Evolutionary conservation across 768 basidiomycete species (phyloP), one percentile per base, ranked within the genome.

Genomic region (Phlebiopsis gigantea): DNA sequence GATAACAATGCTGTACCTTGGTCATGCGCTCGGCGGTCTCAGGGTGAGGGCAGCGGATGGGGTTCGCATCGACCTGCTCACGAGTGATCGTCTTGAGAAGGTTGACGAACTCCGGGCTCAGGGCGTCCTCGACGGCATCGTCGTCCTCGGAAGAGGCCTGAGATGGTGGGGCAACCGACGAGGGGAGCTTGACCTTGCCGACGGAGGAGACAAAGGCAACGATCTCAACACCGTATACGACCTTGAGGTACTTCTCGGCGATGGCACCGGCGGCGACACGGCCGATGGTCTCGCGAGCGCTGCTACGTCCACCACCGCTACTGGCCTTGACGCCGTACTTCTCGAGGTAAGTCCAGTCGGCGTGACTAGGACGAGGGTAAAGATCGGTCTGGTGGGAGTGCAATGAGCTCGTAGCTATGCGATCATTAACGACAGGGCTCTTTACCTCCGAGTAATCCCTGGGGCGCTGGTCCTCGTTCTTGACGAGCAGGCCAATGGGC

Each of bases 241-340:
- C 71, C 63, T 84, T 90, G 53, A 99, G 81, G 72, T 98, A 99
- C 70, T 85, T 92, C 73, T 98, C 97, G 4, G 97, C 97, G 65
- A 99, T 98, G 10, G 97, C 93, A 30, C 97, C 97, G 9, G 97
- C 97, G 5, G 97, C 97, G 28, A 99, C 97, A 50, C 97, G 90
- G 25, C 96, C 96, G 65, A 98, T 93, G 25, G 97, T 98, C 75
- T 99, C 97, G 25, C 97, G 84, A 43, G 97, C 97, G 67, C 89
- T 92, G 65, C 90, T 92, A 19, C 97, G 79, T 5, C 97, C 97
- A 46, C 97, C 97, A 34, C 97, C 97, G 58, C 89, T 92, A 78
- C 91, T 93, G 0, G 97, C 97, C 77, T 98, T 98, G 71, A 98
- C 72, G 28, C 94, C 94, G 68, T 98, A 99, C 66, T 99, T 99